Percentiles rank a stretch among this genome's conserved stretches.
Evolutionary conservation across 768 basidiomycete genomes (phyloP).

Genomic region (Leccinum subgranulosum): DNA sequence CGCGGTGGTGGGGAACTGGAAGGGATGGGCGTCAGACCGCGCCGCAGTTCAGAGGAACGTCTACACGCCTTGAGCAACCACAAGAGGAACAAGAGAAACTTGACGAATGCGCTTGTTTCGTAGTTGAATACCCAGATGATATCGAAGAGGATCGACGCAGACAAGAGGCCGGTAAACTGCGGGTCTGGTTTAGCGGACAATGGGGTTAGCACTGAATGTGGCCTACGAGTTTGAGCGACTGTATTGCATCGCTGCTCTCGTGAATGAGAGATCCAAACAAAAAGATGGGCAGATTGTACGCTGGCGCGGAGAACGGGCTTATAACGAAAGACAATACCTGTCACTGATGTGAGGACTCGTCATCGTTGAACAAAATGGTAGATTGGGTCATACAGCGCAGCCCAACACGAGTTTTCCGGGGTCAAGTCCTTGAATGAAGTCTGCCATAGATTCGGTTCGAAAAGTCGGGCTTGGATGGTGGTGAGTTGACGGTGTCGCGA

Average conservation of each 20-base stretch:
- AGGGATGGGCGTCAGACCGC: not conserved
- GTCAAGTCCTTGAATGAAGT: slow-evolving; percentile 70
- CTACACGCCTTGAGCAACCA: slow-evolving; percentile 54
- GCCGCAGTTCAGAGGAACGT: not conserved
- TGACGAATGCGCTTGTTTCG: slow-evolving; percentile 53
- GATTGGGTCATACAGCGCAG: slow-evolving; percentile 48
- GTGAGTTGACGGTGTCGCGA: not conserved
- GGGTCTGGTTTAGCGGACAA: not conserved
- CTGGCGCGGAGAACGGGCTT: slow-evolving; percentile 53
- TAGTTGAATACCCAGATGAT: slow-evolving; percentile 65
- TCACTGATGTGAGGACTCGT: not conserved
- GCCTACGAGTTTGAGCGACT: slow-evolving; percentile 60
- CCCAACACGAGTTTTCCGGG: slow-evolving; percentile 64
- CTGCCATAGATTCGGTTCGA: slow-evolving; percentile 39
- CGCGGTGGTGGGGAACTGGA: slow-evolving; percentile 58
- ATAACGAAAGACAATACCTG: slow-evolving; percentile 63
- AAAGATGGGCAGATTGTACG: slow-evolving; percentile 81
- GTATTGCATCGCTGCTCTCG: slow-evolving; percentile 61
- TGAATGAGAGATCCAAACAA: slow-evolving; percentile 74
- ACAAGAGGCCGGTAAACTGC: slow-evolving; percentile 66
- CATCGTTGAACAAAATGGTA: not conserved
- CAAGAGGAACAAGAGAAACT: slow-evolving; percentile 51
- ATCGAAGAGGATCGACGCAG: slow-evolving; percentile 62
- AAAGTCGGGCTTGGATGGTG: not conserved
- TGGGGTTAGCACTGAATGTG: no score